Evolutionary conservation across 306 rosid genomes (phyloP).

Genomic region (Pterocarpus santalinus): DNA sequence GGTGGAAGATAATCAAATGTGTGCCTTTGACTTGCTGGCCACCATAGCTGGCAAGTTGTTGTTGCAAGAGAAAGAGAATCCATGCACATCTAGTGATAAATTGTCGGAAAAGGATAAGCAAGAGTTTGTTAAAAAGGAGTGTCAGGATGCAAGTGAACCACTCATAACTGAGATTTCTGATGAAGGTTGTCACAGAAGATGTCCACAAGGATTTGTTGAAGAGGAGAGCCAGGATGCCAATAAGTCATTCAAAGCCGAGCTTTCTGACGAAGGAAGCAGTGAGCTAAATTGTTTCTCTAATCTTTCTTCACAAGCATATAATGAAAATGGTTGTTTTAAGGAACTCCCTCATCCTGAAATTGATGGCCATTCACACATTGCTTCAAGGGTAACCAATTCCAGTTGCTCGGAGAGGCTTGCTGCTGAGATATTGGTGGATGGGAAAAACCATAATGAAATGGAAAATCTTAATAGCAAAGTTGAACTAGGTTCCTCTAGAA

Average conservation of each 20-base stretch:
- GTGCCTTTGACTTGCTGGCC: slow-evolving; percentile 92
- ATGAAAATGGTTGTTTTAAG: slow-evolving; percentile 51
- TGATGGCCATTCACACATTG: slow-evolving; percentile 55
- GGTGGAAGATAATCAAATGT: slow-evolving; percentile 65
- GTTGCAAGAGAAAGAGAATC: slow-evolving; percentile 68
- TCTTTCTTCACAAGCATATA: slow-evolving; percentile 43
- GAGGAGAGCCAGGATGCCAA: slow-evolving; percentile 52
- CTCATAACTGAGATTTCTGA: slow-evolving; percentile 61
- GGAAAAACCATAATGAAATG: slow-evolving; percentile 54
- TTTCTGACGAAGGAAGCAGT: slow-evolving; percentile 58
- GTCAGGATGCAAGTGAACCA: slow-evolving; percentile 50
- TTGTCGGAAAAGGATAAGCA: slow-evolving; percentile 53
- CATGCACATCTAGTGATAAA: slow-evolving; percentile 54
- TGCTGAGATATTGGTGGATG: slow-evolving; percentile 54
- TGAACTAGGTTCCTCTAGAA: slow-evolving; percentile 56
- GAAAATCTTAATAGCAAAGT: slow-evolving; percentile 54
- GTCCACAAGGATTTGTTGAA: slow-evolving; percentile 25
- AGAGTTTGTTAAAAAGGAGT: slow-evolving; percentile 44
- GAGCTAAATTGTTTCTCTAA: slow-evolving; percentile 55
- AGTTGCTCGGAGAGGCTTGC: slow-evolving; percentile 59
- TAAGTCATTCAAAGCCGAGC: slow-evolving; percentile 59
- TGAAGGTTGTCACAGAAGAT: slow-evolving; percentile 55
- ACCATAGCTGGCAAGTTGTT: slow-evolving; percentile 77
- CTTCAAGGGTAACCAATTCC: slow-evolving; percentile 63
- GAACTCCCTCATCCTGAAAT: slow-evolving; percentile 57